A percentile compares a stretch with the other conserved stretches of the same genome.
These are phyloP conservation scores for Suillus subaureus DNA, from an alignment of 768 basidiomycete species.

Conservation along the genomic window DNA sequence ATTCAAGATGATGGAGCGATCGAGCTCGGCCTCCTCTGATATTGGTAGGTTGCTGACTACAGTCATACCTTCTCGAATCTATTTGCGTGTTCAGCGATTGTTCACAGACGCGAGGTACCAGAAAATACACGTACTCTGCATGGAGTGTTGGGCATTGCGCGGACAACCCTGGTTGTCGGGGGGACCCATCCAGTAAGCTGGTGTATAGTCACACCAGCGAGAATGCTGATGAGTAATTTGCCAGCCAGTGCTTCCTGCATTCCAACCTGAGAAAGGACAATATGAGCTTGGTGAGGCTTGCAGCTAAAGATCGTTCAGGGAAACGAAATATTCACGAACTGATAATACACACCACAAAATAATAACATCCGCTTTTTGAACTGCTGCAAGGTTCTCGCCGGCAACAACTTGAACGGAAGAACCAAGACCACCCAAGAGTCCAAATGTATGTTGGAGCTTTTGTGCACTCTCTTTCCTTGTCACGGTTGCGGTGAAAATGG, in stretches of 20 bases:
- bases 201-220: slow-evolving; percentile 91
- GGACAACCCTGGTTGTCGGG: slow-evolving; percentile 80
- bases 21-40: slow-evolving; percentile 49
- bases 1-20: slow-evolving; percentile 77
- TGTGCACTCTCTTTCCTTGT: slow-evolving; percentile 72
- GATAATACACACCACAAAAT: slow-evolving; percentile 72
- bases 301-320: slow-evolving; percentile 54
- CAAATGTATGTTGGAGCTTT: slow-evolving; percentile 66
- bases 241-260: slow-evolving; percentile 83
- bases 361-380: slow-evolving; percentile 77
- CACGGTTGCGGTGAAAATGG: slow-evolving; percentile 86
- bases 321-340: not conserved
- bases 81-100: not conserved
- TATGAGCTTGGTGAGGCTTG: slow-evolving; percentile 86
- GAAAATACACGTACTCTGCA: slow-evolving; percentile 67
- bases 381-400: slow-evolving; percentile 73
- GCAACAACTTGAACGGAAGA: slow-evolving; percentile 68
- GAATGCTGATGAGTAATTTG: slow-evolving; percentile 94
- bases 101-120: not conserved
- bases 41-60: slow-evolving; percentile 76
- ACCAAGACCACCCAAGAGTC: slow-evolving; percentile 58
- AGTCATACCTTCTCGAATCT: slow-evolving; percentile 99
- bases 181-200: slow-evolving; percentile 79
- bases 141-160: slow-evolving; percentile 99
- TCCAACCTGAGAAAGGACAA: slow-evolving; percentile 72